Evolutionary conservation across 345 rosid genomes (phyloP).

Genomic region (Populus nigra): DNA sequence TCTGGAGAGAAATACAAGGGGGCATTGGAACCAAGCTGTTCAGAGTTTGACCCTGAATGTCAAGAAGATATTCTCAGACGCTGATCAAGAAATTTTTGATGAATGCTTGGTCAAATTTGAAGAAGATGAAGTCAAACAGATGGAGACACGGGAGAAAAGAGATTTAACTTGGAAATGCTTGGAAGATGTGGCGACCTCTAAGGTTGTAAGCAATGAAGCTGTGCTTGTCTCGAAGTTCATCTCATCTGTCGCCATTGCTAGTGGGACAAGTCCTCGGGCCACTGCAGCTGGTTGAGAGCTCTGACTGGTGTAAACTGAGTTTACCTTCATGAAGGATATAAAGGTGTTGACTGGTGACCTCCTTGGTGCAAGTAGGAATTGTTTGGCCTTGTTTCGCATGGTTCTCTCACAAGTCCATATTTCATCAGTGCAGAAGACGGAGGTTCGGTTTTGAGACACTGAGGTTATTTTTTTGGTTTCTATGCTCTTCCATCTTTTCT

Average conservation of each 20-base stretch:
- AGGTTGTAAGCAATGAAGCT: conserved; percentile 51
- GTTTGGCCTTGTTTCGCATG: conserved; percentile 12
- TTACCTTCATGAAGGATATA: not conserved
- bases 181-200: conserved; percentile 66
- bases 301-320: conserved; percentile 5
- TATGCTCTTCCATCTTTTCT: conserved; percentile 8
- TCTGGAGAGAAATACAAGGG: conserved; percentile 50
- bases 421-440: conserved; percentile 5
- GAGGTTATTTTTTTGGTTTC: conserved; percentile 12
- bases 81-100: conserved; percentile 58
- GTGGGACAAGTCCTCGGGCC: conserved; percentile 39
- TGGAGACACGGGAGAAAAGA: conserved; percentile 43
- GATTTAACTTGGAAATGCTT: conserved; percentile 60
- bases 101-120: conserved; percentile 58
- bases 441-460: conserved; percentile 13
- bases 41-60: conserved; percentile 54
- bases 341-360: not conserved
- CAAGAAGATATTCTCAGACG: conserved; percentile 50
- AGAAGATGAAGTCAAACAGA: conserved; percentile 52
- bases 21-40: conserved; percentile 63
- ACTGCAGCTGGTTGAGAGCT: conserved; percentile 36
- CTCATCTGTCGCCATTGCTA: conserved; percentile 46
- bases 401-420: not conserved
- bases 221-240: conserved; percentile 48
- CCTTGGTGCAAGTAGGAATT: conserved; percentile 9